phyloP scores from a whole-genome alignment of 2,329 filamentous ascomycete species.

The Lojkania enalia region DNA sequence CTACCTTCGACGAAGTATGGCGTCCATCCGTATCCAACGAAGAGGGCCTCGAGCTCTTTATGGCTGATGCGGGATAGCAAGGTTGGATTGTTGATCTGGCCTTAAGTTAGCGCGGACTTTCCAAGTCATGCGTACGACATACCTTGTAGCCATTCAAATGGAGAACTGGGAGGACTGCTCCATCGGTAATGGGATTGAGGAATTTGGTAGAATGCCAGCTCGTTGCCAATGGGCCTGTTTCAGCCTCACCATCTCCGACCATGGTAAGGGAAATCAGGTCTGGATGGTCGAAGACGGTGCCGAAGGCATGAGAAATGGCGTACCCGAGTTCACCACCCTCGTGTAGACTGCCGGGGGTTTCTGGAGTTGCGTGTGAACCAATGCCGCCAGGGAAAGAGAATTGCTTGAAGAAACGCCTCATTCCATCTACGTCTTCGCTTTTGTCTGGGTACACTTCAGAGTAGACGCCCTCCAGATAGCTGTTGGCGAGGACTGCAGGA shows the following conservation, averaged over 20 bases:
- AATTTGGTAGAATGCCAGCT: constrained; percentile 85
- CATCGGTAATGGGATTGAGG: constrained; percentile 76
- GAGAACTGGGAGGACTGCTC: constrained; percentile 75
- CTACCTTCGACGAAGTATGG: constrained; percentile 81
- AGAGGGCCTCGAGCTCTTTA: constrained; percentile 70
- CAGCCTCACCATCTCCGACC: constrained; percentile 80
- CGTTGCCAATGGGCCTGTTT: constrained; percentile 77
- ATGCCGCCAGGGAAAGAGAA: constrained; percentile 83
- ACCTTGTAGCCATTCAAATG: constrained; percentile 87
- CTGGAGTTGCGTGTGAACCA: constrained; percentile 76
- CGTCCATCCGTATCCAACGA: constrained; percentile 75
- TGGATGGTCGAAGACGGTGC: constrained; percentile 74
- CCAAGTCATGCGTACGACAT: not conserved
- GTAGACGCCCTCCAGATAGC: constrained; percentile 77
- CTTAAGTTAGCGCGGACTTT: constrained; percentile 6
- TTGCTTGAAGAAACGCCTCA: constrained; percentile 78
- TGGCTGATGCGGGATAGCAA: constrained; percentile 73
- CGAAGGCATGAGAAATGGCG: constrained; percentile 77
- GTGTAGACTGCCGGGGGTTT: constrained; percentile 76
- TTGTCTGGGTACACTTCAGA: constrained; percentile 77
- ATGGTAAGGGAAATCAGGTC: constrained; percentile 75
- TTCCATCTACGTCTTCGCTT: constrained; percentile 67
- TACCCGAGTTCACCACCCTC: constrained; percentile 84
- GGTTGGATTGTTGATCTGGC: constrained; percentile 50
- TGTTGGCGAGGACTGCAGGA: constrained; percentile 73